Conservation (phyloP, 2,329 filamentous ascomycete genomes). For the Sporothrix euskadiensis region DNA sequence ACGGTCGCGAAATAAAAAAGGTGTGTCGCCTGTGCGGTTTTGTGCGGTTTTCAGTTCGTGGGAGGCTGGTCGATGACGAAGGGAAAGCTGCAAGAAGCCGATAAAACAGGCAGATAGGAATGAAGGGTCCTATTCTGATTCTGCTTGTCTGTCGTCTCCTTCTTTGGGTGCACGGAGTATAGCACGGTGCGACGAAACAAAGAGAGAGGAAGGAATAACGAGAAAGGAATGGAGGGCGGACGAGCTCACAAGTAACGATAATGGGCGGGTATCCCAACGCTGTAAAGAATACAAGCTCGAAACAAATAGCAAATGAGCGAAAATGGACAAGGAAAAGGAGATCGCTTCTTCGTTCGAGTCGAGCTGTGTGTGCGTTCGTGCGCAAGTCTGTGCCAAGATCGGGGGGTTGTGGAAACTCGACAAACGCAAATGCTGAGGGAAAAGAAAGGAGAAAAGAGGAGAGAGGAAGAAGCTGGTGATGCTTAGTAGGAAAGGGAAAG, state of each 20-base stretch:
- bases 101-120: neutral
- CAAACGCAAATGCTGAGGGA: neutral
- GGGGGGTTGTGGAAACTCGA: constrained; percentile 5
- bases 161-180: neutral
- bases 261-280: neutral
- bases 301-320: neutral
- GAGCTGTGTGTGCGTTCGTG: neutral
- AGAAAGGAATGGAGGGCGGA: neutral
- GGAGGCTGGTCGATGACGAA: constrained; percentile 11
- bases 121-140: neutral
- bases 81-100: constrained; percentile 15
- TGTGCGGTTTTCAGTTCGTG: neutral
- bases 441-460: neutral
- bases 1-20: neutral
- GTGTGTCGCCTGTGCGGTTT: neutral
- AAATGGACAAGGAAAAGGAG: constrained; percentile 10
- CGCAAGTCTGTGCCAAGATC: constrained; percentile 15
- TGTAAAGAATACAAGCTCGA: constrained; percentile 7
- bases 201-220: neutral
- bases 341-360: neutral
- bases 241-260: constrained; percentile 14
- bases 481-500: neutral
- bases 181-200: neutral
- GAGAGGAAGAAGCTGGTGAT: neutral
- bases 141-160: neutral